Evolutionary conservation across 1,284 basidiomycete genomes (phyloP).

Genomic region (Puccinia polysora): DNA sequence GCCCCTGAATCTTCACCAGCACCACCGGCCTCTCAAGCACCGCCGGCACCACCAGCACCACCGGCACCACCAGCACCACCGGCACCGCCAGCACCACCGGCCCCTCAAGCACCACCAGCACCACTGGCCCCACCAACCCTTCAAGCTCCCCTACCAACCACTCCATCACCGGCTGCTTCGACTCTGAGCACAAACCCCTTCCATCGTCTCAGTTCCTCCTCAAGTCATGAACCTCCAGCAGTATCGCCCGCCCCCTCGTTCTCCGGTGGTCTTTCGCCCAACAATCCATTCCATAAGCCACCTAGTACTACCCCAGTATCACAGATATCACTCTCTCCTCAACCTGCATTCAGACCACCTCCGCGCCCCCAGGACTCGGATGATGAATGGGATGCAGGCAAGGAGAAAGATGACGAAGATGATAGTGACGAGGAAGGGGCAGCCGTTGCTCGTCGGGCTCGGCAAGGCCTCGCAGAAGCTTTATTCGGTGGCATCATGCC

Average conservation of each 20-base stretch:
- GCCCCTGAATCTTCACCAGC: slow-evolving; percentile 53
- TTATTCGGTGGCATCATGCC: slow-evolving; percentile 68
- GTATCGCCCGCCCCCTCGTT: slow-evolving; percentile 54
- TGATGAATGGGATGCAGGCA: slow-evolving; percentile 77
- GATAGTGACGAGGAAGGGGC: slow-evolving; percentile 73
- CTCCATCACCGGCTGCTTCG: slow-evolving; percentile 48
- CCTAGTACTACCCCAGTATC: slow-evolving; percentile 53
- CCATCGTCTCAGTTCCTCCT: slow-evolving; percentile 43
- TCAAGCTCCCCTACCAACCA: slow-evolving; percentile 50
- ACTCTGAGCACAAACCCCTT: slow-evolving; percentile 48
- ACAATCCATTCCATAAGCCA: slow-evolving; percentile 53
- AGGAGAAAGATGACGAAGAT: slow-evolving; percentile 66
- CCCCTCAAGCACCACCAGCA: slow-evolving; percentile 45
- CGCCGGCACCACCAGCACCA: slow-evolving; percentile 50
- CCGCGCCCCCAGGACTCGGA: slow-evolving; percentile 58
- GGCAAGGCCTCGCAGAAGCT: slow-evolving; percentile 69
- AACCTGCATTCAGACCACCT: slow-evolving; percentile 43
- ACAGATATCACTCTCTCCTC: slow-evolving; percentile 41
- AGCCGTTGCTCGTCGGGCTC: slow-evolving; percentile 58
- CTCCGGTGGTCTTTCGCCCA: slow-evolving; percentile 50
- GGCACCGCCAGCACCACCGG: slow-evolving; percentile 53
- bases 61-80: slow-evolving; percentile 54
- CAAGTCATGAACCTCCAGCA: slow-evolving; percentile 46
- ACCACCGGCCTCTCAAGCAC: slow-evolving; percentile 50
- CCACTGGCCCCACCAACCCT: slow-evolving; percentile 47